phyloP scores from a whole-genome alignment of 139 green algal species.

The Astrephomene gubernaculifera region DNA sequence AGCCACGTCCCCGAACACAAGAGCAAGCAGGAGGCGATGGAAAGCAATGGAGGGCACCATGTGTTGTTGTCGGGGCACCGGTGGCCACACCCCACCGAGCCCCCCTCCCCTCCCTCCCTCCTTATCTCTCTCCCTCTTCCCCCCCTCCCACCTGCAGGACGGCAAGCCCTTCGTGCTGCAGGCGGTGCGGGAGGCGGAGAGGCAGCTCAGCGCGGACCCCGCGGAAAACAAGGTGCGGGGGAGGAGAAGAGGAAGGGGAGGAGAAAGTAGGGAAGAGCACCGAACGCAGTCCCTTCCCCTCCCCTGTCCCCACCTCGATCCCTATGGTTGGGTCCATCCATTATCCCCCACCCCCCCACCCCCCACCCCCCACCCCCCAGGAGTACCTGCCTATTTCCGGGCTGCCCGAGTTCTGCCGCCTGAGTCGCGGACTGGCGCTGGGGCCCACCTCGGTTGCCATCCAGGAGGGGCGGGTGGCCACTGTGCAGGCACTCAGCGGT shows the following conservation, averaged over 20 bases:
- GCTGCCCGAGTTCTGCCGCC: conserved; percentile 76
- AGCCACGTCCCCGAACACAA: too few relatives aligned
- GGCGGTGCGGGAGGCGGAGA: conserved; percentile 88
- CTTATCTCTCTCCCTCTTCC: neutral
- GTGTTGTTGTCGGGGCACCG: too few relatives aligned
- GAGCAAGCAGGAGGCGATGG: too few relatives aligned
- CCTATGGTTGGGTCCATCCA: too few relatives aligned
- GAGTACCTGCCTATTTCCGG: conserved; percentile 92
- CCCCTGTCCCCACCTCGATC: too few relatives aligned
- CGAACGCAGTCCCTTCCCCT: neutral
- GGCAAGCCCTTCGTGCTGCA: conserved; percentile 90
- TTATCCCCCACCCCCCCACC: neutral
- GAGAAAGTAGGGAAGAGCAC: neutral
- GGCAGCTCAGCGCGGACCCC: conserved; percentile 67
- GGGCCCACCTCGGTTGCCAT: conserved; percentile 62
- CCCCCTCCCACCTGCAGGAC: conserved; percentile 56
- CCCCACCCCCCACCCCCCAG: conserved; percentile 42
- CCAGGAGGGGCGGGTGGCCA: conserved; percentile 65
- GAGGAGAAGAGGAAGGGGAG: neutral
- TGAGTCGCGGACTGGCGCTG: conserved; percentile 78
- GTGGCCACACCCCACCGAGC: too few relatives aligned
- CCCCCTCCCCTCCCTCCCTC: neutral
- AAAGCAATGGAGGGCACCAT: too few relatives aligned
- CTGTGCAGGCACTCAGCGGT: conserved; percentile 81
- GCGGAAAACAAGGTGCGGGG: conserved; percentile 76